Evolutionary conservation across 208 protist species (phyloP).

Genomic region (Crithidia fasciculata): DNA sequence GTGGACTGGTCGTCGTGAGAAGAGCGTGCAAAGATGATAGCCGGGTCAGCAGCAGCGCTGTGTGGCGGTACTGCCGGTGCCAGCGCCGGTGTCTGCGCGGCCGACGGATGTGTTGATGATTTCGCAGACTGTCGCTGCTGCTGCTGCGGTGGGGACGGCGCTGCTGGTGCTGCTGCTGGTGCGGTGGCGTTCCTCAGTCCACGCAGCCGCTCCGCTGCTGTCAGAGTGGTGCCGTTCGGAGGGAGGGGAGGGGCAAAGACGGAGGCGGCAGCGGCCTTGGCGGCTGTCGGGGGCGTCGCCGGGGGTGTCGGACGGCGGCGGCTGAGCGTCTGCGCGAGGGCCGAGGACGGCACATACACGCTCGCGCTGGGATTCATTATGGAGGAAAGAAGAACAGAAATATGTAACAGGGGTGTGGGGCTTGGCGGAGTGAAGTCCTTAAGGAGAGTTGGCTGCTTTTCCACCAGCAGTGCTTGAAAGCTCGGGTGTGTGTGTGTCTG

Average conservation of each 20-base stretch:
- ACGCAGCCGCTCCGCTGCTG: conserved; percentile 41
- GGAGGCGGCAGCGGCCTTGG: neutral
- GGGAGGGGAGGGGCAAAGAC: neutral
- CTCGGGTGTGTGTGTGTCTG: too few relatives aligned
- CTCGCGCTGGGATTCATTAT: conserved; percentile 44
- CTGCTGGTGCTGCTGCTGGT: neutral
- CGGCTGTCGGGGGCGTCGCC: neutral
- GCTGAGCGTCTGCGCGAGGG: conserved; percentile 6
- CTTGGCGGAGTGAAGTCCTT: too few relatives aligned
- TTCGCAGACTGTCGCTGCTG: neutral
- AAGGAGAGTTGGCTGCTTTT: too few relatives aligned
- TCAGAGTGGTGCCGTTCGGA: conserved; percentile 10
- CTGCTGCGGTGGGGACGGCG: neutral
- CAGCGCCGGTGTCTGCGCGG: conserved; percentile 13
- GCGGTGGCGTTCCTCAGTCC: conserved; percentile 1
- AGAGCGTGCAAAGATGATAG: neutral
- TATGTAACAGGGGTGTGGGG: too few relatives aligned
- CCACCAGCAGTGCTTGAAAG: too few relatives aligned
- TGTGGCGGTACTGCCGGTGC: neutral
- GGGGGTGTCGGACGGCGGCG: conserved; percentile 11
- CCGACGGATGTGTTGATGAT: neutral
- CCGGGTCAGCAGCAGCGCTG: neutral
- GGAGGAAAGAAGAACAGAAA: neutral
- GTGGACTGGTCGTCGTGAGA: neutral
- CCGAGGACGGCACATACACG: conserved; percentile 47